Evolutionary conservation across 2,329 filamentous ascomycete genomes (phyloP).

Genomic region (Fulvia fulva): DNA sequence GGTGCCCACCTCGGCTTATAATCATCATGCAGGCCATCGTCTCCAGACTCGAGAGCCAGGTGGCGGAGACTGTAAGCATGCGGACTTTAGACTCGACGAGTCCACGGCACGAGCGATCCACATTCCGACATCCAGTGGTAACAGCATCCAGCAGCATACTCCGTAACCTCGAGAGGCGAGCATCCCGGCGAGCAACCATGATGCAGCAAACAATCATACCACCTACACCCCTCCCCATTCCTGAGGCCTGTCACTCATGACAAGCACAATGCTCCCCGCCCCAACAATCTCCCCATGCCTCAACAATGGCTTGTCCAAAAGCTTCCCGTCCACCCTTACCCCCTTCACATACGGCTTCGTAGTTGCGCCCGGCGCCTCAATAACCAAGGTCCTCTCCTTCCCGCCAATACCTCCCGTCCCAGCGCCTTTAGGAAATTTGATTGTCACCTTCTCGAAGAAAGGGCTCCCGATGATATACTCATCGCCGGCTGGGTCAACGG

Average conservation of each 20-base stretch:
- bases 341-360: constrained; percentile 41
- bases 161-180: too few relatives aligned
- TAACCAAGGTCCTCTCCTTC: constrained; percentile 33
- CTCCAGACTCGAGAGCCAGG: background rate
- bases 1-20: background rate
- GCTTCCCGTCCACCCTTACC: constrained; percentile 40
- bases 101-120: too few relatives aligned
- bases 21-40: background rate
- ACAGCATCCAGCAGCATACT: too few relatives aligned
- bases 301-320: constrained; percentile 35
- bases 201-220: too few relatives aligned
- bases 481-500: constrained; percentile 43
- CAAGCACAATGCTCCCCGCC: constrained; percentile 41
- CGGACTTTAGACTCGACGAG: too few relatives aligned
- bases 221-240: constrained; percentile 26
- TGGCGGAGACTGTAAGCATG: background rate
- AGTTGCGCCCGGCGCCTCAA: constrained; percentile 41
- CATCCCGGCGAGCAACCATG: too few relatives aligned
- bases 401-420: constrained; percentile 27
- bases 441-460: constrained; percentile 44
- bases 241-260: constrained; percentile 43
- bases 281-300: constrained; percentile 40
- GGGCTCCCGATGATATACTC: constrained; percentile 46
- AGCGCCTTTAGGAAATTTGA: constrained; percentile 37
- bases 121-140: too few relatives aligned